Evolutionary conservation across 129 eudicot species (phyloP).

Genomic region (Chrysanthemum lavandulifolium): DNA sequence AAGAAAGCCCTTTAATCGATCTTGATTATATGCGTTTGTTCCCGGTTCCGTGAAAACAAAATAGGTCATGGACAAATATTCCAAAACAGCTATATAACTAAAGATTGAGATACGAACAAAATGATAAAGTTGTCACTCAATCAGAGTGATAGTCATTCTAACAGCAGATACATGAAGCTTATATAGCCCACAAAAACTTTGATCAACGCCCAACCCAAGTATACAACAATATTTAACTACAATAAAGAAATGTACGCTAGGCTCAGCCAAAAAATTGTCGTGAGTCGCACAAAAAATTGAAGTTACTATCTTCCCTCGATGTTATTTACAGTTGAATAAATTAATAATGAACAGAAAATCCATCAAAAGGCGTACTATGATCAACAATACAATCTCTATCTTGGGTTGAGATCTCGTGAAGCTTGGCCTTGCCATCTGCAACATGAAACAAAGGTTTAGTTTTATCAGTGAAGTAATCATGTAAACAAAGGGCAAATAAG

Average conservation of each 20-base stretch:
- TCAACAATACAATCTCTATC: slow-evolving; percentile 26
- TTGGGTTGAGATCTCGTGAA: slow-evolving; percentile 56
- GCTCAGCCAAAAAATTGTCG: neutral
- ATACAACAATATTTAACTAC: slow-evolving; percentile 26
- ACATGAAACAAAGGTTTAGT: slow-evolving; percentile 5
- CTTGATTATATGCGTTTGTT: no score
- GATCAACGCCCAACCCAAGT: slow-evolving; percentile 17
- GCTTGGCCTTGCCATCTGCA: slow-evolving; percentile 96
- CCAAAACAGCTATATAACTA: no score
- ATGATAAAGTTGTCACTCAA: neutral
- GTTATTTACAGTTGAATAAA: slow-evolving; percentile 59
- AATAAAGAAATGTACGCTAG: slow-evolving; percentile 14
- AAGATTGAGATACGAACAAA: no score
- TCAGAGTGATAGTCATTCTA: neutral
- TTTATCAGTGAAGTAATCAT: neutral
- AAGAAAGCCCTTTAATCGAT: no score
- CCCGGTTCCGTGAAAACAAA: no score
- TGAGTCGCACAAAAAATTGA: neutral
- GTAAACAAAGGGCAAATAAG: slow-evolving; percentile 1
- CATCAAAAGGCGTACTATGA: slow-evolving; percentile 17
- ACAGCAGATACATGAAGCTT: neutral
- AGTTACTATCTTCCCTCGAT: slow-evolving; percentile 34
- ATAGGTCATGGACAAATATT: no score
- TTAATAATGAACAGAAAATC: slow-evolving; percentile 31
- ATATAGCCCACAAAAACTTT: slow-evolving; percentile 14